Base-by-base conservation (phyloP, 257 asterid genomes). In the Galeopsis tetrahit region DNA sequence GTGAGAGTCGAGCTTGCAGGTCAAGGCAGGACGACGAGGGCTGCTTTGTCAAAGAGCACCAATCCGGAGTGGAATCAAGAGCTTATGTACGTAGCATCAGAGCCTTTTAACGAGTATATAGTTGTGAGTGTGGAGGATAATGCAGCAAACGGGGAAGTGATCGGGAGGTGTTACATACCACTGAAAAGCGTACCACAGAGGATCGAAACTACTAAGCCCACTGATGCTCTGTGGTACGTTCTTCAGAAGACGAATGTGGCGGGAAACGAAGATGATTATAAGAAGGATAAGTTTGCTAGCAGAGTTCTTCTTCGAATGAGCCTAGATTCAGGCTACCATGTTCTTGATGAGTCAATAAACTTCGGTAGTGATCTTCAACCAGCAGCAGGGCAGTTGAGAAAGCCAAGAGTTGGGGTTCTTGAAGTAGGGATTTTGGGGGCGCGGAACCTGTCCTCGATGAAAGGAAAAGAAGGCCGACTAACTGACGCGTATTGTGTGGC, bases 401-500 rank as follows among this genome's bases (percentile, higher is more conserved):
- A 89, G 82, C 76, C 84, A 0, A 81, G 84, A 63, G 80, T 94
- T n/a, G 99, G 99, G 44, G 79, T 88, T 73, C 96, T 94, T 40
- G 97, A 94, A 78, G 77, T 94, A 31, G 99, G 99, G 11, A 91
- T 94, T 57, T 75, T 91, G 80, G 79, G 96, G 43, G 97, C 96
- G 31, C 63, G 82, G 44, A 91, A 91, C 73, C 84, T 94, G 46
- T 75, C 46, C 36, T 86, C 97, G 2, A 94, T 89, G 98, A 94
- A 94, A 77, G 85, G 78, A 4, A 91, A 86, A 58, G 93, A 91
- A 2, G 98, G 99, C 2, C 84, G 83, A 42, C 68, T 78, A 4
- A 91, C 99, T 0, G 99, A 94, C 71, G 89, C 99, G 5, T 94
- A 94, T 53, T 94, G 99, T 38, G 95, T 94, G 49, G 99, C 97